These are phyloP conservation scores for Juglanconis sp. DNA, from an alignment of 2,329 filamentous ascomycete species.

Conservation along the genomic window DNA sequence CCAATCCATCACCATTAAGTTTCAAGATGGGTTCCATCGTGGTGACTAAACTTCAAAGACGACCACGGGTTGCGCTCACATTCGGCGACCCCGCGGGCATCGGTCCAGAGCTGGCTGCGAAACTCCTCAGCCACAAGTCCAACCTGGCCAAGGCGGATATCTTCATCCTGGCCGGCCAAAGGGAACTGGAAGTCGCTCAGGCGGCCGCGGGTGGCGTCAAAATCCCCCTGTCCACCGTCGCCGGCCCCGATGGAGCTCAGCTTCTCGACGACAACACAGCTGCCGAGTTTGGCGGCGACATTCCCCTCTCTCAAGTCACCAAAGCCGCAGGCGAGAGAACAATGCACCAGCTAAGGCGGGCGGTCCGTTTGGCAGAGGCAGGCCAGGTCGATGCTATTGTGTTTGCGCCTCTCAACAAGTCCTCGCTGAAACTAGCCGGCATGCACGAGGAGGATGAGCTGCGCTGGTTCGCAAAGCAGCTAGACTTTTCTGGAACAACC, in stretches of 20 bases:
- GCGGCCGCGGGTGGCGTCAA: conserved; percentile 22
- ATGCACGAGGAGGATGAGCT: conserved; percentile 34
- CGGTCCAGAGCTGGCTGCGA: conserved; percentile 30
- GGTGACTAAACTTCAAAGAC: neutral
- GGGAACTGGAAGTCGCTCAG: conserved; percentile 24
- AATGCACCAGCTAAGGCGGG: too few relatives aligned
- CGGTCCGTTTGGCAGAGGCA: too few relatives aligned
- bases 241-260: conserved; percentile 24
- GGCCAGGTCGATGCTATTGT: conserved; percentile 21
- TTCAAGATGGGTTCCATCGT: too few relatives aligned
- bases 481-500: conserved; percentile 27
- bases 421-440: conserved; percentile 29
- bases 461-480: conserved; percentile 32
- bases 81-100: conserved; percentile 31
- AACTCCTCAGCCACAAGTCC: conserved; percentile 27
- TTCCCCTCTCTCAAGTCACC: too few relatives aligned
- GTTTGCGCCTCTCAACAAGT: conserved; percentile 32
- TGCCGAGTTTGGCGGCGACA: conserved; percentile 7
- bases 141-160: conserved; percentile 29
- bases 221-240: conserved; percentile 15
- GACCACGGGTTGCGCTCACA: conserved; percentile 29
- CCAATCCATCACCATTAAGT: too few relatives aligned
- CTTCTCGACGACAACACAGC: conserved; percentile 25
- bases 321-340: too few relatives aligned
- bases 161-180: conserved; percentile 21